Conservation (phyloP, 1,139 yeast species). For the Pichia sp. region DNA sequence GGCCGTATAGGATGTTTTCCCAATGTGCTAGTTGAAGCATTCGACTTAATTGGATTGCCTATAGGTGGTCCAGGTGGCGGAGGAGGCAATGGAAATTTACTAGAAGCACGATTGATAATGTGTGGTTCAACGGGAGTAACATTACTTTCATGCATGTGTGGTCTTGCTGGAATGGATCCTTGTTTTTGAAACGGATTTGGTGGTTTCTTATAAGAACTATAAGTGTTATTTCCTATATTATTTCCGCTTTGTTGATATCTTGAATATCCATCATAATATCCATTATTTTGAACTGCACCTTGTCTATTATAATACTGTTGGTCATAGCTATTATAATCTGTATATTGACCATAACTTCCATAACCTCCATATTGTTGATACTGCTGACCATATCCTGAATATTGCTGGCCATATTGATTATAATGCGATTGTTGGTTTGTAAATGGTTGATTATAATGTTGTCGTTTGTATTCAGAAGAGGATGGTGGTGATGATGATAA, state of each 20-base stretch:
- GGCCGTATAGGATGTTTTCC: background rate
- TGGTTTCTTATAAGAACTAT: background rate
- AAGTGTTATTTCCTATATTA: background rate
- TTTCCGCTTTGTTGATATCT: background rate
- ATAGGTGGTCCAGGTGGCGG: slow-evolving; percentile 1
- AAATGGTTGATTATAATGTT: background rate
- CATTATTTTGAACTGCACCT: background rate
- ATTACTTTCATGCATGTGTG: background rate
- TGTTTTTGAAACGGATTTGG: slow-evolving; percentile 2
- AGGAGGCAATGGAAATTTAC: background rate
- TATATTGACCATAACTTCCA: too few relatives aligned
- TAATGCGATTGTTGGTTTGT: background rate
- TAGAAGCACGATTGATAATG: too few relatives aligned
- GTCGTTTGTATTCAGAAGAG: background rate
- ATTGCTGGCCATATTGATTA: background rate
- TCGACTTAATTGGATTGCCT: background rate
- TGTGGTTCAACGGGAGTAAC: too few relatives aligned
- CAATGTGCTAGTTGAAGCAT: background rate
- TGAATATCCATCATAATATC: background rate
- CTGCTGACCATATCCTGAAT: background rate
- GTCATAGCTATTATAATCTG: background rate
- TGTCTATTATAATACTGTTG: background rate
- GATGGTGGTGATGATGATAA: background rate
- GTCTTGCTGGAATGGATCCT: slow-evolving; percentile 1
- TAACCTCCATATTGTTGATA: background rate